Evolutionary conservation across 257 asterid genomes (phyloP).

Genomic region (Ocimum tenuiflorum): DNA sequence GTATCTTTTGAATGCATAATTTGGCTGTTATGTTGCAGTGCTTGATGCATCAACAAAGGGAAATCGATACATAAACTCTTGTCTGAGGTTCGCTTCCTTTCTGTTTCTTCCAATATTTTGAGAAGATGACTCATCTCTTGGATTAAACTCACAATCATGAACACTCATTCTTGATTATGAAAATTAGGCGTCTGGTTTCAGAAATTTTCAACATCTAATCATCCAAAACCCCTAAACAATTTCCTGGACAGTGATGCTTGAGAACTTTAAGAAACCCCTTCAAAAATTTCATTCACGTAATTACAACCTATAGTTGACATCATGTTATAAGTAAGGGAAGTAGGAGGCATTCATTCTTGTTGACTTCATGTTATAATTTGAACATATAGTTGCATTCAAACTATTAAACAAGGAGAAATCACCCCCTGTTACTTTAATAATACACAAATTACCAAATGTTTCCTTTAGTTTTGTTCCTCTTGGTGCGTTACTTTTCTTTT

Average conservation of each 20-base stretch:
- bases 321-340: neutral
- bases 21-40: conserved; percentile 45
- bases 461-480: neutral
- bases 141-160: neutral
- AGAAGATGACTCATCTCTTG: neutral
- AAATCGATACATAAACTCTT: conserved; percentile 76
- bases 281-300: neutral
- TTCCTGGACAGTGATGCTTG: neutral
- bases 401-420: neutral
- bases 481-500: neutral
- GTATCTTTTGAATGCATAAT: neutral
- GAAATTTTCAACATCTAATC: neutral
- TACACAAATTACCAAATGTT: neutral
- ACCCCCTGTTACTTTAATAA: neutral
- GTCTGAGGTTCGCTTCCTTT: conserved; percentile 60
- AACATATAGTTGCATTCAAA: neutral
- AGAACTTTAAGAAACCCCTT: neutral
- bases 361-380: neutral
- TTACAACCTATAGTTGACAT: neutral
- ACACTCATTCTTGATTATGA: conserved; percentile 5
- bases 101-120: neutral
- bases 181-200: neutral
- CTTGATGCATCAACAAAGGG: conserved; percentile 95
- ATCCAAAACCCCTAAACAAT: neutral
- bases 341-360: neutral